phyloP scores from a whole-genome alignment of 768 basidiomycete species.

The Suillus discolor region DNA sequence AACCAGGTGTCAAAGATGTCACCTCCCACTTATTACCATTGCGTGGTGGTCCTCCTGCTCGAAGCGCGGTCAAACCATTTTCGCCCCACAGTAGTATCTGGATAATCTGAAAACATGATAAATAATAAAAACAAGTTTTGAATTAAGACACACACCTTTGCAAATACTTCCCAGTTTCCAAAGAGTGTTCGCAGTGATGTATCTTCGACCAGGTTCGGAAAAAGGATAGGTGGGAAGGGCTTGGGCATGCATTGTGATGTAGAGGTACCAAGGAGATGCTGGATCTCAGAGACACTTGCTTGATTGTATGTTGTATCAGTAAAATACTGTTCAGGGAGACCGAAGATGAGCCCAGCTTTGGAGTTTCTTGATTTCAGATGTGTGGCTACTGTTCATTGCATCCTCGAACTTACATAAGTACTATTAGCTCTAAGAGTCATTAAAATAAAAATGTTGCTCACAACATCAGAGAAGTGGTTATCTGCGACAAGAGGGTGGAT shows the following conservation, averaged over 20 bases:
- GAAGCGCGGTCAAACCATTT: not conserved
- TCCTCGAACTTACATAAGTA: not conserved
- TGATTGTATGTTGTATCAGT: not conserved
- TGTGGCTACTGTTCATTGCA: not conserved
- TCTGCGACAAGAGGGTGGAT: too few species aligned
- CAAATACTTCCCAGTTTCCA: not conserved
- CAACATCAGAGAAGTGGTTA: too few species aligned
- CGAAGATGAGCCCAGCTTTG: not conserved
- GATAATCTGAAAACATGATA: not conserved
- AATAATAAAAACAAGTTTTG: not conserved
- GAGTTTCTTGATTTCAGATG: slow-evolving; percentile 6
- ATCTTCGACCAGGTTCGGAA: not conserved
- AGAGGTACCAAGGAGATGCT: not conserved
- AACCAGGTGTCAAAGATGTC: not conserved
- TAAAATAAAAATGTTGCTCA: too few species aligned
- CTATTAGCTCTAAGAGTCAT: too few species aligned
- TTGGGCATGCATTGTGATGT: not conserved
- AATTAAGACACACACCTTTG: not conserved
- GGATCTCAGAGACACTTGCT: not conserved
- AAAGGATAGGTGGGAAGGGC: slow-evolving; percentile 3
- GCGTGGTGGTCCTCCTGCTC: not conserved
- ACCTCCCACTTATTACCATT: not conserved
- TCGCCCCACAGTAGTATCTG: not conserved
- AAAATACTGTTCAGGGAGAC: slow-evolving; percentile 7
- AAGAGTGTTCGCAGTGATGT: not conserved